phyloP scores from a whole-genome alignment of 139 green algal species.

The Chlamydomonas incerta region DNA sequence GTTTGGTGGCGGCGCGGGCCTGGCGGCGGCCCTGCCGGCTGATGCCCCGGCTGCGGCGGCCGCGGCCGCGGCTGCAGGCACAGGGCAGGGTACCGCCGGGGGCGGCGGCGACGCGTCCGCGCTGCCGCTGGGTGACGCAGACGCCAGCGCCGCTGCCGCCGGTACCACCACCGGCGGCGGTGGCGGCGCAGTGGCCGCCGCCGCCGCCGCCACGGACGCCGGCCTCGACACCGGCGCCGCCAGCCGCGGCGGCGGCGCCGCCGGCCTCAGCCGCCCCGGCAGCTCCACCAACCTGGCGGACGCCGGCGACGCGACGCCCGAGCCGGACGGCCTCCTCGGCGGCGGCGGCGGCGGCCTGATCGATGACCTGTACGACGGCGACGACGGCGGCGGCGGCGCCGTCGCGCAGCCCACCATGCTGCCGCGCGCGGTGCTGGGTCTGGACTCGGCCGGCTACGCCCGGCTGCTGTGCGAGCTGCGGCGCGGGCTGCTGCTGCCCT shows the following conservation, averaged over 20 bases:
- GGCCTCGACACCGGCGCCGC: background rate
- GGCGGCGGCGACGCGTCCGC: too few species aligned
- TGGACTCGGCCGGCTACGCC: background rate
- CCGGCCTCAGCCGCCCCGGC: conserved; percentile 1
- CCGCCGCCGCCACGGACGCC: background rate
- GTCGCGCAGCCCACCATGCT: background rate
- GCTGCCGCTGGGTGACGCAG: background rate
- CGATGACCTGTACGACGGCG: background rate
- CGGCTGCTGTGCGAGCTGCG: conserved; percentile 18
- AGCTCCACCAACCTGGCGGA: background rate
- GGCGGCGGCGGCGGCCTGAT: too few species aligned
- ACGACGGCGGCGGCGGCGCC: background rate
- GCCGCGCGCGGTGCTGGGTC: background rate
- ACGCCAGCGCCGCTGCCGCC: too few species aligned
- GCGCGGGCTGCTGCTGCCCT: conserved; percentile 27
- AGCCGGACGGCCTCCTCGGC: background rate
- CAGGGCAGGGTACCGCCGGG: too few species aligned
- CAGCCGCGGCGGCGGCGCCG: background rate
- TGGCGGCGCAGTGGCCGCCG: background rate
- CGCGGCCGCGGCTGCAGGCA: too few species aligned
- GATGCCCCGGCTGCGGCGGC: too few species aligned
- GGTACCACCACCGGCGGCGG: too few species aligned
- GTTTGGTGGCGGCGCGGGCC: background rate
- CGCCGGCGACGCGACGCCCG: background rate
- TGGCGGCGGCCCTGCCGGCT: background rate